Evolutionary conservation across 768 basidiomycete species (phyloP).

Genomic region (Pulveroboletus frians): DNA sequence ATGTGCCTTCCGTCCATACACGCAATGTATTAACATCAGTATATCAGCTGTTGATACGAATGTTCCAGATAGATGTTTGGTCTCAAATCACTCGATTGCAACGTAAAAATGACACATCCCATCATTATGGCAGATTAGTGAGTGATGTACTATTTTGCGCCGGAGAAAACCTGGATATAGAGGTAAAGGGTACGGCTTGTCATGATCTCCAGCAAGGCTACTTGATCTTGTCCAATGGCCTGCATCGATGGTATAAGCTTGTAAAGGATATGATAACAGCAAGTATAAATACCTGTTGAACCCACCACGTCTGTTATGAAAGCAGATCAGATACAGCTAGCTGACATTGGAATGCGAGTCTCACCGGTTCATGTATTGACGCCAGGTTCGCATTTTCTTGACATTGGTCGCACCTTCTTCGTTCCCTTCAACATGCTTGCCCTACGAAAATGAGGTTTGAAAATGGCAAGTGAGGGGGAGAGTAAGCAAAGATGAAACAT

Average conservation of each 20-base stretch:
- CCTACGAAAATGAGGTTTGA: constrained; percentile 37
- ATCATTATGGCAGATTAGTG: not conserved
- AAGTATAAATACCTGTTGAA: constrained; percentile 62
- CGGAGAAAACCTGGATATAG: constrained; percentile 6
- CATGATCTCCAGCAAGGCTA: constrained; percentile 29
- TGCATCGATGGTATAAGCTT: constrained; percentile 31
- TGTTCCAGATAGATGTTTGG: constrained; percentile 20
- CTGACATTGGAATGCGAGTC: constrained; percentile 13
- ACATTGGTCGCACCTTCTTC: constrained; percentile 63
- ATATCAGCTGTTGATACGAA: constrained; percentile 23
- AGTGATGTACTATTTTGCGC: not conserved
- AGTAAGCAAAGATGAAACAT: not conserved
- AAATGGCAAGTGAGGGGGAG: not conserved
- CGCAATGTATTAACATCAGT: constrained; percentile 26
- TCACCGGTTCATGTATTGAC: constrained; percentile 97
- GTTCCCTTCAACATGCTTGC: constrained; percentile 76
- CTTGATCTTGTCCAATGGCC: constrained; percentile 95
- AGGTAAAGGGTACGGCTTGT: constrained; percentile 15
- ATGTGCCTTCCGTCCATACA: constrained; percentile 13
- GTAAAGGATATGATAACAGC: not conserved
- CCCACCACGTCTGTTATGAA: constrained; percentile 60
- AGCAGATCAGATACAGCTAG: constrained; percentile 9
- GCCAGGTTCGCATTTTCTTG: constrained; percentile 87
- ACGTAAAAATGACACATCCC: constrained; percentile 1
- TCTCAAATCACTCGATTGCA: constrained; percentile 7